Evolutionary conservation across 176 grass and related monocot species (phyloP), one percentile per base, ranked within the genome.

Genomic region (Lolium rigidum): DNA sequence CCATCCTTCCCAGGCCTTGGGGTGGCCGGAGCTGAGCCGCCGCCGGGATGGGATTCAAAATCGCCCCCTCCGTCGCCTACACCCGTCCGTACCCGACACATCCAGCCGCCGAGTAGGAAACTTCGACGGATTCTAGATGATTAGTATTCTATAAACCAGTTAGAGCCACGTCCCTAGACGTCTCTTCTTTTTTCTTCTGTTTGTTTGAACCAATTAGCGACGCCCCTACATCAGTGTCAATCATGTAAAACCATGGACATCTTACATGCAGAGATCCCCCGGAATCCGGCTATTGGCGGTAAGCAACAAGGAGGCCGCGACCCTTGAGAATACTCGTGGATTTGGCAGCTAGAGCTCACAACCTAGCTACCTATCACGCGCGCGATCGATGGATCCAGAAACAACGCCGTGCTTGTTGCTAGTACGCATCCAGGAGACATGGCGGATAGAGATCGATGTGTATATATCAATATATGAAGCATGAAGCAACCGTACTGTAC

Each of bases 221-320:
- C 37, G 35, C 65, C 66, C 31, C 31, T 35, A 35, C 31, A 35
- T 35, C 31, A 35, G 31, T 39, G 10, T 56, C 71, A 52, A 75
- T 52, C 24, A 31, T n/a, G 47, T 26, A 50, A 7, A 7, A 51
- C 4, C 39, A 70, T 43, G 37, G 57, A 20, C n/a, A 24, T 28
- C 46, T 26, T 82, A 46, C 1, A 54, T 63, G 55, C 46, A 80
- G 57, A 7, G 44, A 77, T 79, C 51, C 4, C 74, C 22, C 78
- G 68, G 81, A 83, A 87, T 81, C 82, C 39, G 79, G 50, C 7
- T 35, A 51, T 47, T 25, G 70, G 76, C 65, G 77, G 77, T 87
- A 84, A 59, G 85, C 68, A 88, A 91, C 85, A 91, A 91, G 85
- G n/a, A 81, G 77, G 77, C 26, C 65, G 41, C 24, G 89, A 13